Percentiles rank a stretch among this genome's conserved stretches.
Evolutionary conservation across 768 basidiomycete species (phyloP).

Genomic region (Zangia roseola): DNA sequence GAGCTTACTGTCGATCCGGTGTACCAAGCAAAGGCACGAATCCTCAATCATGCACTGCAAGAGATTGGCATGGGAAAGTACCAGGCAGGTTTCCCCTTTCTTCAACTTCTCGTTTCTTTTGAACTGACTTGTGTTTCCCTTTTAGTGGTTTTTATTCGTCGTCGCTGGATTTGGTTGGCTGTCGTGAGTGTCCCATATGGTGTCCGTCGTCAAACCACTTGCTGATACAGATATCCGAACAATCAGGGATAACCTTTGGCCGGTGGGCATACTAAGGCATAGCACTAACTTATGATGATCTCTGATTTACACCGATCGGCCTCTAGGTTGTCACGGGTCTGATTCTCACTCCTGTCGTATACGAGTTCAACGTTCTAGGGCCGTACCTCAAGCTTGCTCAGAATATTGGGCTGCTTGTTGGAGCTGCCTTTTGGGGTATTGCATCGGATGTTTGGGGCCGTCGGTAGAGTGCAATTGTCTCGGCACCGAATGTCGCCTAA

Average conservation of each 20-base stretch:
- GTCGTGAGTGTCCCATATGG: conserved; percentile 44
- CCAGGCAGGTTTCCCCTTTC: conserved; percentile 40
- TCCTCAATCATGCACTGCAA: conserved; percentile 60
- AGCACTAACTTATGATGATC: no score
- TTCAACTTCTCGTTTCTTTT: neutral
- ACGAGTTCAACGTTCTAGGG: conserved; percentile 62
- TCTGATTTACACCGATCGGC: neutral
- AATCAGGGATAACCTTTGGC: conserved; percentile 69
- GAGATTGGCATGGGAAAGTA: conserved; percentile 73
- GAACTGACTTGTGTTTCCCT: neutral
- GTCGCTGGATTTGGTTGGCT: conserved; percentile 78
- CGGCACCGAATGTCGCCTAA: conserved; percentile 6
- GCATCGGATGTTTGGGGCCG: conserved; percentile 73
- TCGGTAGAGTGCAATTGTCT: conserved; percentile 35
- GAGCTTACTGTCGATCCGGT: conserved; percentile 47
- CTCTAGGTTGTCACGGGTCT: conserved; percentile 60
- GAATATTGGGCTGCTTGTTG: conserved; percentile 68
- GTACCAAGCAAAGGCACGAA: conserved; percentile 55
- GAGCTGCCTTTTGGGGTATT: conserved; percentile 68
- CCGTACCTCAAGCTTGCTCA: conserved; percentile 68
- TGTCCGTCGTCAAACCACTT: neutral
- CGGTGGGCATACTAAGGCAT: conserved; percentile 48
- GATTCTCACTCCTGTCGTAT: conserved; percentile 59
- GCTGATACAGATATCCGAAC: conserved; percentile 5
- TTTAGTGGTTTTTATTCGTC: conserved; percentile 59